phyloP scores from a whole-genome alignment of 1,284 basidiomycete genomes.

The Ustilago bromivora region DNA sequence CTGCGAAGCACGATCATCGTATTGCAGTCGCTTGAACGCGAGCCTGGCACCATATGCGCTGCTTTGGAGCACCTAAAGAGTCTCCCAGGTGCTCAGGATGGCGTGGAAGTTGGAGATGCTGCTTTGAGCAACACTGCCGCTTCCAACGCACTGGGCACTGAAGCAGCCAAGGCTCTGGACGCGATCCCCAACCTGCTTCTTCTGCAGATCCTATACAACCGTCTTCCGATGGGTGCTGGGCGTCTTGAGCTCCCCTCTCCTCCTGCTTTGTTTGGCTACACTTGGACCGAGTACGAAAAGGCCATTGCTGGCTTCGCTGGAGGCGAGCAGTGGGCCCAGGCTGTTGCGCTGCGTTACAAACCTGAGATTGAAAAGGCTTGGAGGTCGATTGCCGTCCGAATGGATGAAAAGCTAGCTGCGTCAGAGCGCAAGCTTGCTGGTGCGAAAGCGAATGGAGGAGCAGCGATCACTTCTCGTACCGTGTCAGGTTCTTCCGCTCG shows the following conservation, averaged over 20 bases:
- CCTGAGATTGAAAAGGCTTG: slow-evolving; percentile 53
- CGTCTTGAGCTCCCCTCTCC: slow-evolving; percentile 56
- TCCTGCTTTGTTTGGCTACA: slow-evolving; percentile 60
- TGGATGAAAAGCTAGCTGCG: slow-evolving; percentile 29
- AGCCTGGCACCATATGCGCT: slow-evolving; percentile 53
- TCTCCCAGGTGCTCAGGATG: slow-evolving; percentile 20
- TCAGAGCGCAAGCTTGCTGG: slow-evolving; percentile 18
- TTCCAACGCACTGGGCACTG: slow-evolving; percentile 27
- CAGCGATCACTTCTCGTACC: slow-evolving; percentile 14
- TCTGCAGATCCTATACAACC: slow-evolving; percentile 63
- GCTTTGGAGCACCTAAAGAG: slow-evolving; percentile 35
- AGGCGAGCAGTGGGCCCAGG: slow-evolving; percentile 60
- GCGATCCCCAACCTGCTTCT: slow-evolving; percentile 64
- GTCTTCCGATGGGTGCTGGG: slow-evolving; percentile 53
- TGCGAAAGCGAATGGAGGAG: slow-evolving; percentile 16
- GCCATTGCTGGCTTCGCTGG: slow-evolving; percentile 63
- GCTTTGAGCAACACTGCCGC: not conserved
- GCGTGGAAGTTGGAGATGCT: not conserved
- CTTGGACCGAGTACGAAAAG: slow-evolving; percentile 65
- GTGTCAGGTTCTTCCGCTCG: slow-evolving; percentile 31
- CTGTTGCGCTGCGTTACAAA: slow-evolving; percentile 56
- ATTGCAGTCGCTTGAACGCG: slow-evolving; percentile 57
- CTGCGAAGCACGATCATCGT: slow-evolving; percentile 61
- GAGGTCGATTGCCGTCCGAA: slow-evolving; percentile 21
- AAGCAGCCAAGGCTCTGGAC: slow-evolving; percentile 54